Evolutionary conservation across 2,329 filamentous ascomycete genomes (phyloP), one percentile per base, ranked within the genome.

Genomic region (Pseudopithomyces chartarum): DNA sequence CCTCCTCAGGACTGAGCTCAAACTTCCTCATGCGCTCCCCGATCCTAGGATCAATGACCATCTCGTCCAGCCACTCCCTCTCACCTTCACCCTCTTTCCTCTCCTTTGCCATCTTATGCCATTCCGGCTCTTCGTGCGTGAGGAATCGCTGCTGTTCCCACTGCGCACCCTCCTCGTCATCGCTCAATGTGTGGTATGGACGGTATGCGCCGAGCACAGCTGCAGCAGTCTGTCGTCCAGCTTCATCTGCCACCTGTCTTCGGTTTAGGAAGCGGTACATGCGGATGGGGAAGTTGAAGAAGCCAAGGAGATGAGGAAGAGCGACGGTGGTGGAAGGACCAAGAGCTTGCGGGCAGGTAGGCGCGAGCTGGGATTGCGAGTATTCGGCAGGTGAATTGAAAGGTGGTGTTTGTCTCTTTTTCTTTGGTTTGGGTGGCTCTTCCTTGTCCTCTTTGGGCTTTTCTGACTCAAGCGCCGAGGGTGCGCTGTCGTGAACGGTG

Each of bases 241-340:
- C 87, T 44, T 88, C 84, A 71, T 99, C 94, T 61, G 94, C 94
- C n/a, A 97, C 83, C 60, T 85, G 79, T 52, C 95, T 89, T 59
- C 89, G 88, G 74, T 89, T 96, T 58, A 99, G 82, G 83, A 93
- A 99, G 62, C 95, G 90, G 70, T 90, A 90, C 58, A 98, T 82
- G 58, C 95, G 89, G 62, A 88, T 90, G 0, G 92, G 90, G 2
- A 94, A 97, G 79, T 95, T 94, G 60, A 90, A 80, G 81, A 99
- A 96, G 58, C 95, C 95, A 29, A 99, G 88, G 56, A 97, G 85
- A 74, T 98, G 94, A 1, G 94, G 94, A 75, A 96, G 90, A 40
- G 85, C 81, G 57, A 99, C 84, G 13, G 90, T 83, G 22, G 84
- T 81, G 6, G 89, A 87, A 42, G 92, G 92, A 36, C 88, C 85